Evolutionary conservation across 2,329 filamentous ascomycete genomes (phyloP), one percentile per base, ranked within the genome.

Genomic region (Xylaria sp.): DNA sequence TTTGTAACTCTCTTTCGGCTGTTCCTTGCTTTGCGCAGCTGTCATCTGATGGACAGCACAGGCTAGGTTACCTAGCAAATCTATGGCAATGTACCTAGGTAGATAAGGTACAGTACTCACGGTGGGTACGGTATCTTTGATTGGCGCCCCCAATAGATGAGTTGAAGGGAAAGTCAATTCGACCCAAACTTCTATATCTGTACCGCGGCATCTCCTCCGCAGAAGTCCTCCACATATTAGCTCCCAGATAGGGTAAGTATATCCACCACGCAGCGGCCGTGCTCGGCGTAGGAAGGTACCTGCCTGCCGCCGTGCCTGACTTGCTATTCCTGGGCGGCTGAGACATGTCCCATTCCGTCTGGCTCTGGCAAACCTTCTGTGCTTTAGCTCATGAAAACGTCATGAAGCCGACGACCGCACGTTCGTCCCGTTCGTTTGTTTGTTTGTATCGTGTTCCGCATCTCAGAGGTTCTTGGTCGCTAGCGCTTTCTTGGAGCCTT

Each of bases 311-410:
- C 13, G 41, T 46, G 15, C 41, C 41, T 46, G 41, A 46, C 56
- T 7, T 28, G 37, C 55, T 39, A 39, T 46, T 18, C 39, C 34
- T 44, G 37, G 25, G 23, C 20, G 25, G 10, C 54, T 39, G 44
- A 65, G 62, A 68, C 66, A 62, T 37, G 34, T 61, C 31, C 37
- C 50, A 46, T 46, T 20, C 23, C 55, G 18, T 55, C 48, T 12
- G 66, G 5, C 28, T 68, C 51, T 54, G 31, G 63, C 55, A 39
- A 34, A 58, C 60, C 44, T 23, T 23, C 52, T 63, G 31, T 66
- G 20, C 50, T 39, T 66, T 48, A 23, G 46, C 44, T 65, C 41
- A 71, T 69, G 68, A 55, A 73, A 73, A 66, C 75, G 75, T 71
- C 72, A 76, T 75, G 73, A 75, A 50, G 60, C 63, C 51, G 64